These are phyloP conservation scores for Alternaria sp. DNA, from an alignment of 2,329 filamentous ascomycete genomes.

Conservation along the genomic window DNA sequence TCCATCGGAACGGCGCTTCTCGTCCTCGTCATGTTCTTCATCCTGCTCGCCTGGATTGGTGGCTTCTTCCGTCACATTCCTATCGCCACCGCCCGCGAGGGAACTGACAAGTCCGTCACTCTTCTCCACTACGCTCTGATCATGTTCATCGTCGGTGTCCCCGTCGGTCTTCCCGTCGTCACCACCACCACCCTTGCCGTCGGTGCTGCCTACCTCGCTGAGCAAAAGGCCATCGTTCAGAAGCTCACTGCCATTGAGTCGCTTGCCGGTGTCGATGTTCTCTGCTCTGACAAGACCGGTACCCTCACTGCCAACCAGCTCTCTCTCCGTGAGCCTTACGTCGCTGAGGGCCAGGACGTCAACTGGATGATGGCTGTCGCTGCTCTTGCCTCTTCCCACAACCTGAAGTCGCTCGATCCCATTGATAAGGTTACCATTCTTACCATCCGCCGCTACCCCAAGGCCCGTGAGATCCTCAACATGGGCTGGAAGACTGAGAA, in stretches of 20 bases:
- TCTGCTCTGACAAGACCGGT: conserved; percentile 84
- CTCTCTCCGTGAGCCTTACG: conserved; percentile 78
- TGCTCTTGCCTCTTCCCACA: conserved; percentile 78
- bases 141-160: conserved; percentile 78
- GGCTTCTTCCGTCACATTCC: conserved; percentile 77
- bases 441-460: conserved; percentile 78
- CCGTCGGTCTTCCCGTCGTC: conserved; percentile 79
- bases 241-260: conserved; percentile 82
- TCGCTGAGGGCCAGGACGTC: conserved; percentile 77
- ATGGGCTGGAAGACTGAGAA: conserved; percentile 80
- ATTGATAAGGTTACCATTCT: conserved; percentile 83
- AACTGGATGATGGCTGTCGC: conserved; percentile 88
- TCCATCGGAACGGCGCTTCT: conserved; percentile 77
- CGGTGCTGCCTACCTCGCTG: conserved; percentile 77
- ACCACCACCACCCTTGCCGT: conserved; percentile 80
- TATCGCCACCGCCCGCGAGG: conserved; percentile 66
- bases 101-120: conserved; percentile 63
- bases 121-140: conserved; percentile 61
- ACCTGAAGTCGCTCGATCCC: conserved; percentile 78
- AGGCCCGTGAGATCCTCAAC: conserved; percentile 77
- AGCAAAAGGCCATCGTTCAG: conserved; percentile 81
- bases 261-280: conserved; percentile 70
- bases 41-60: conserved; percentile 77
- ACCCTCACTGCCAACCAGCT: conserved; percentile 79
- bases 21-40: conserved; percentile 80